phyloP scores from a whole-genome alignment of 805 yeast genomes.

The Lipomyces japonicus region DNA sequence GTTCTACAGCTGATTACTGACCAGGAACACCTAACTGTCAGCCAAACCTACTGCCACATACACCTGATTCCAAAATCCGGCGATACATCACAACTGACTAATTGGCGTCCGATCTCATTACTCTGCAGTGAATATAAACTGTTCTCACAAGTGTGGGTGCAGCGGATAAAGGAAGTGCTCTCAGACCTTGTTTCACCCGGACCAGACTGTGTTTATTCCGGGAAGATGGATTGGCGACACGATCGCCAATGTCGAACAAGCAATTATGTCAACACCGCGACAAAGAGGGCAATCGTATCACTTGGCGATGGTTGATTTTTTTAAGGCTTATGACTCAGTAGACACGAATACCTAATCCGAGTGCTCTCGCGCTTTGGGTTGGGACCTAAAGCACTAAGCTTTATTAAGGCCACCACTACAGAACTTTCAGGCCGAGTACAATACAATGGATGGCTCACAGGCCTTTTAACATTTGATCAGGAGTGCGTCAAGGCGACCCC shows the following conservation, averaged over 20 bases:
- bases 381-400: neutral
- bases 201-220: conserved; percentile 5
- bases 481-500: neutral
- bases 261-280: neutral
- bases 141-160: neutral
- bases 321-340: neutral
- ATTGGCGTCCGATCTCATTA: neutral
- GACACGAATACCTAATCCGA: neutral
- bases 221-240: conserved; percentile 10
- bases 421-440: neutral
- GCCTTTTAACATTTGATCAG: neutral
- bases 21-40: neutral
- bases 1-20: neutral
- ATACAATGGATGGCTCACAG: neutral
- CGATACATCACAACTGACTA: neutral
- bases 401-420: neutral
- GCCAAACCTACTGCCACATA: neutral
- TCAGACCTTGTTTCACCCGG: conserved; percentile 2
- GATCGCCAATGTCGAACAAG: conserved; percentile 6
- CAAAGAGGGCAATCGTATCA: neutral
- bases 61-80: neutral
- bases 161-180: neutral
- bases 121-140: neutral
- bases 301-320: neutral
- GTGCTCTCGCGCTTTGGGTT: neutral